Percentiles rank a stretch among this genome's conserved stretches.
These are phyloP conservation scores for Excoecaria cochinchinensis DNA, from an alignment of 345 rosid species.

Conservation along the genomic window DNA sequence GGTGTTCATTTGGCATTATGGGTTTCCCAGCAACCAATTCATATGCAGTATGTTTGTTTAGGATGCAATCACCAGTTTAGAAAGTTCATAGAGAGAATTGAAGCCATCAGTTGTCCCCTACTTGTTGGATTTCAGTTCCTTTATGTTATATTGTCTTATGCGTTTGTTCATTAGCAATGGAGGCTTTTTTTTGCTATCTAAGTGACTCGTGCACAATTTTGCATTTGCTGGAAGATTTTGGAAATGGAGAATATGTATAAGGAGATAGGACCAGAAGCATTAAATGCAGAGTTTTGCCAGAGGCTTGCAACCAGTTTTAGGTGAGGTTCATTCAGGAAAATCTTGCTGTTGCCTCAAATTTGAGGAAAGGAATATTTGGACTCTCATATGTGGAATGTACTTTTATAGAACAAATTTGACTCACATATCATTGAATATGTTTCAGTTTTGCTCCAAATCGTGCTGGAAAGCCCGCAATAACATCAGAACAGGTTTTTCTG, in stretches of 20 bases:
- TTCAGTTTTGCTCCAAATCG: conserved; percentile 52
- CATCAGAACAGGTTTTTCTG: conserved; percentile 65
- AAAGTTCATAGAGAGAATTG: neutral
- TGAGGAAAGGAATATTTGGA: neutral
- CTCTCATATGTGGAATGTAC: neutral
- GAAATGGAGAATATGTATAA: conserved; percentile 72
- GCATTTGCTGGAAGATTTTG: conserved; percentile 42
- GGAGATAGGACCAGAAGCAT: conserved; percentile 53
- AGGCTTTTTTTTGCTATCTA: neutral
- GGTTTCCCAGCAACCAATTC: neutral
- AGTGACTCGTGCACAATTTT: neutral
- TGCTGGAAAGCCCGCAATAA: conserved; percentile 51
- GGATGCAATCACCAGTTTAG: neutral
- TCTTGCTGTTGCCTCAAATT: neutral
- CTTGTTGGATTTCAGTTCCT: neutral
- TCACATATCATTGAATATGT: conserved; percentile 21
- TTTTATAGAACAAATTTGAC: neutral
- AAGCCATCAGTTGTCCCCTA: neutral
- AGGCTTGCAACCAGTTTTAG: conserved; percentile 64
- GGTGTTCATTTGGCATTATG: neutral
- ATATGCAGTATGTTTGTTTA: neutral
- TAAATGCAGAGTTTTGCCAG: conserved; percentile 54
- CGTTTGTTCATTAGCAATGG: neutral
- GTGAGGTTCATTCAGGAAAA: conserved; percentile 27
- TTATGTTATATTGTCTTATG: neutral